A percentile compares a stretch with the other conserved stretches of the same genome.
Evolutionary conservation across 208 protist genomes (phyloP).

Genomic region (Trypanosoma scelopori): DNA sequence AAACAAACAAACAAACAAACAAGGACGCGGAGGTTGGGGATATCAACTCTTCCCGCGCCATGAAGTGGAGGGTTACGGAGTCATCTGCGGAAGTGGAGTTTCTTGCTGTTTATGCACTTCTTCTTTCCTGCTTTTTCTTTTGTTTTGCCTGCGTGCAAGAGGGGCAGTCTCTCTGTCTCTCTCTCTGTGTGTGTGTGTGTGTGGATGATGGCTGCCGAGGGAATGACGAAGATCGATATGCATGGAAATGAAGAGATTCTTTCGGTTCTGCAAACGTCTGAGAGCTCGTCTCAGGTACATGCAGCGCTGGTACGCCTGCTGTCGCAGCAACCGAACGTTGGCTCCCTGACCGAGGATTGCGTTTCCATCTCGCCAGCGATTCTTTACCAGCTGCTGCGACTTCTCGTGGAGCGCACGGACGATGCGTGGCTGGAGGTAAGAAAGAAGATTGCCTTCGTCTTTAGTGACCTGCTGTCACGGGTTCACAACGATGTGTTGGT

Average conservation of each 20-base stretch:
- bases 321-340: constrained; percentile 8
- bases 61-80: no score
- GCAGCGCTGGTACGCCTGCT: constrained; percentile 7
- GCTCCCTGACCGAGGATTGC: background rate
- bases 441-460: constrained; percentile 44
- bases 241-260: constrained; percentile 10
- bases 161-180: background rate
- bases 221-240: background rate
- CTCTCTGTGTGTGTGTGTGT: background rate
- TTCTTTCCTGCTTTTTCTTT: background rate
- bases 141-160: constrained; percentile 1
- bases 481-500: constrained; percentile 35
- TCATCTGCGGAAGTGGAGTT: background rate
- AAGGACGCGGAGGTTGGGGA: no score
- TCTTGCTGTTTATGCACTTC: no score
- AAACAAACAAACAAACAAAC: background rate
- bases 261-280: constrained; percentile 1
- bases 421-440: constrained; percentile 32
- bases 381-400: constrained; percentile 18
- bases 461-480: constrained; percentile 27
- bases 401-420: constrained; percentile 26
- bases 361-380: constrained; percentile 15
- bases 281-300: constrained; percentile 9
- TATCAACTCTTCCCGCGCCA: no score
- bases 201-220: background rate